These are phyloP conservation scores for Tuber borchii DNA, from an alignment of 495 filamentous ascomycete genomes.

Conservation along the genomic window DNA sequence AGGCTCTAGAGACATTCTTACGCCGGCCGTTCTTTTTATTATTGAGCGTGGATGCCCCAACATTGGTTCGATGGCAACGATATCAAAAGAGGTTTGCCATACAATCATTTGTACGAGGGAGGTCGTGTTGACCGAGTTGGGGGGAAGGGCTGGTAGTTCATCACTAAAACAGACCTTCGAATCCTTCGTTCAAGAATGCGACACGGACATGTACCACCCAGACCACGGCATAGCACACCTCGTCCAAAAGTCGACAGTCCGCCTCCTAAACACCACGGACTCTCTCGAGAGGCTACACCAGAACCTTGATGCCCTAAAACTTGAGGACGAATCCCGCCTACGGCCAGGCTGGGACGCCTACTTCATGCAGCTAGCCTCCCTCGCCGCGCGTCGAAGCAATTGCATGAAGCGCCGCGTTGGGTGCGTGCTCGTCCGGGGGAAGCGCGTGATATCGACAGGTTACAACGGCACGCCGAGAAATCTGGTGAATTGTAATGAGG, in stretches of 20 bases:
- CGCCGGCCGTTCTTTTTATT: slow-evolving; percentile 87
- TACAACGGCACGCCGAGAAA: slow-evolving; percentile 93
- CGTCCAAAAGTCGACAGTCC: slow-evolving; percentile 69
- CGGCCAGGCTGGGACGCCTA: slow-evolving; percentile 96
- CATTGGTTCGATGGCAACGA: slow-evolving; percentile 73
- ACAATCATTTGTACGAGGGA: neutral
- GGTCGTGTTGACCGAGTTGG: neutral
- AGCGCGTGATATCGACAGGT: slow-evolving; percentile 86
- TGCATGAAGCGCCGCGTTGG: slow-evolving; percentile 98
- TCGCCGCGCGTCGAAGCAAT: slow-evolving; percentile 85
- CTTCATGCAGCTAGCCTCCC: slow-evolving; percentile 90
- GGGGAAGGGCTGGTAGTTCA: neutral
- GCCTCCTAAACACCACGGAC: slow-evolving; percentile 75
- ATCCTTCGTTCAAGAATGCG: slow-evolving; percentile 68
- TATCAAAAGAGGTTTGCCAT: slow-evolving; percentile 52
- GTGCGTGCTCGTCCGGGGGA: slow-evolving; percentile 84
- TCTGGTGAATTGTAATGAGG: slow-evolving; percentile 82
- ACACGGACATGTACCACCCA: slow-evolving; percentile 67
- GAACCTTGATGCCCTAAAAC: slow-evolving; percentile 61
- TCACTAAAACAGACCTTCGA: slow-evolving; percentile 55
- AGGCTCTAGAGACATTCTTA: slow-evolving; percentile 61
- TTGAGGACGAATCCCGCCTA: slow-evolving; percentile 70
- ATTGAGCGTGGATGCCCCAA: slow-evolving; percentile 82
- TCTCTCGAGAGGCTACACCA: slow-evolving; percentile 61
- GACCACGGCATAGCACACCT: slow-evolving; percentile 60